phyloP scores from a whole-genome alignment of 139 green algal genomes.

The Microglena sp. region DNA sequence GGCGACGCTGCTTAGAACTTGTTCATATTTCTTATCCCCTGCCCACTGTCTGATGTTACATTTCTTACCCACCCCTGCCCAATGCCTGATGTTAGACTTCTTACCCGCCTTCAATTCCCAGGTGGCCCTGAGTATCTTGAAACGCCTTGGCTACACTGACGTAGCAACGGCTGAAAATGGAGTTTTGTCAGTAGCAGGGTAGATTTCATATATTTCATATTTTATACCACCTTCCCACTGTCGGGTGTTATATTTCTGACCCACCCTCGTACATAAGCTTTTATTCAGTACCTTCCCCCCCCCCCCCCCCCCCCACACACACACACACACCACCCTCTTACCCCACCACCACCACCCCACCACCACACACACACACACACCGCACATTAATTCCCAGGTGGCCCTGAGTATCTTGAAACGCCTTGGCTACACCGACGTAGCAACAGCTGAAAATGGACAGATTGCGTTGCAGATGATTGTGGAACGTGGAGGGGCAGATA shows the following conservation, averaged over 20 bases:
- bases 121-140: slow-evolving; percentile 52
- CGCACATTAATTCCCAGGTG: slow-evolving; percentile 17
- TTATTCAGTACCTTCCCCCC: background rate
- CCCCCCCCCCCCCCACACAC: background rate
- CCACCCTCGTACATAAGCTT: background rate
- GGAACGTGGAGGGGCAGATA: slow-evolving; percentile 32
- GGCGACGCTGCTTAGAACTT: no score
- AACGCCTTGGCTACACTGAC: slow-evolving; percentile 41
- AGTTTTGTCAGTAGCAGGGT: no score
- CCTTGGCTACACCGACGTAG: slow-evolving; percentile 28
- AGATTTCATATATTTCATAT: no score
- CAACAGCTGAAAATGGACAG: slow-evolving; percentile 16
- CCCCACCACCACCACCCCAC: background rate
- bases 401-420: slow-evolving; percentile 45
- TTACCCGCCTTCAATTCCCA: no score
- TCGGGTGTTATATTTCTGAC: background rate
- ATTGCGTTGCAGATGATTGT: slow-evolving; percentile 40
- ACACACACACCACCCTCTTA: background rate
- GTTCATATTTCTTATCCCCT: no score
- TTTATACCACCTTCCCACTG: background rate
- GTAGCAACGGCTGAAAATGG: slow-evolving; percentile 25
- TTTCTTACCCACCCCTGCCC: no score
- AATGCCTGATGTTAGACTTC: no score
- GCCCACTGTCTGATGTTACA: no score
- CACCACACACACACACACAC: background rate